phyloP scores from a whole-genome alignment of 352 stramenopile species.

The Phytophthora vignae region DNA sequence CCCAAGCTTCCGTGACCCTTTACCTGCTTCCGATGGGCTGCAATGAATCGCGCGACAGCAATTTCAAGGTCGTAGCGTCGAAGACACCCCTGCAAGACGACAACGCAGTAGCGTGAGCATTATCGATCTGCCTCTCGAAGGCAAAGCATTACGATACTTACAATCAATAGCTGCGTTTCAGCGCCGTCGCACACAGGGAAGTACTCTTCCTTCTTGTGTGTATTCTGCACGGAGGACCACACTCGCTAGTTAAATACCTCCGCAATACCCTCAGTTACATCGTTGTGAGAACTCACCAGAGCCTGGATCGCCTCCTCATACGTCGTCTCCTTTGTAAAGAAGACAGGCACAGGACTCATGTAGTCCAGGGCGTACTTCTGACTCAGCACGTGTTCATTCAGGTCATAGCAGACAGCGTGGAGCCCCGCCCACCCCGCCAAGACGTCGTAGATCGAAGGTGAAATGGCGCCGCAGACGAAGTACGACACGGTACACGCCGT shows the following conservation, averaged over 20 bases:
- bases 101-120: neutral
- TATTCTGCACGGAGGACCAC: slow-evolving; percentile 48
- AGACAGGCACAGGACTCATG: slow-evolving; percentile 63
- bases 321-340: slow-evolving; percentile 80
- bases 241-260: neutral
- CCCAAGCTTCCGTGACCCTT: neutral
- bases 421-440: slow-evolving; percentile 80
- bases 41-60: slow-evolving; percentile 77
- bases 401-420: slow-evolving; percentile 85
- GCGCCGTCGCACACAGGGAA: slow-evolving; percentile 77
- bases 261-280: neutral
- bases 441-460: slow-evolving; percentile 89
- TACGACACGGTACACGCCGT: slow-evolving; percentile 86
- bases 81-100: slow-evolving; percentile 55
- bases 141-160: slow-evolving; percentile 19
- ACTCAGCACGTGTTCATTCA: slow-evolving; percentile 80
- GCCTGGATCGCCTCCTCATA: slow-evolving; percentile 78
- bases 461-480: slow-evolving; percentile 81
- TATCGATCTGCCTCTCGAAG: neutral
- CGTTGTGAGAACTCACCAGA: slow-evolving; percentile 47
- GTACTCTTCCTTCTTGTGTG: slow-evolving; percentile 80
- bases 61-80: slow-evolving; percentile 83
- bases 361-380: slow-evolving; percentile 77
- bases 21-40: slow-evolving; percentile 69
- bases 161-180: slow-evolving; percentile 62